Percentiles rank a stretch among this genome's conserved stretches.
Evolutionary conservation across 805 yeast species (phyloP).

Genomic region (Wickerhamiella domercqiae): DNA sequence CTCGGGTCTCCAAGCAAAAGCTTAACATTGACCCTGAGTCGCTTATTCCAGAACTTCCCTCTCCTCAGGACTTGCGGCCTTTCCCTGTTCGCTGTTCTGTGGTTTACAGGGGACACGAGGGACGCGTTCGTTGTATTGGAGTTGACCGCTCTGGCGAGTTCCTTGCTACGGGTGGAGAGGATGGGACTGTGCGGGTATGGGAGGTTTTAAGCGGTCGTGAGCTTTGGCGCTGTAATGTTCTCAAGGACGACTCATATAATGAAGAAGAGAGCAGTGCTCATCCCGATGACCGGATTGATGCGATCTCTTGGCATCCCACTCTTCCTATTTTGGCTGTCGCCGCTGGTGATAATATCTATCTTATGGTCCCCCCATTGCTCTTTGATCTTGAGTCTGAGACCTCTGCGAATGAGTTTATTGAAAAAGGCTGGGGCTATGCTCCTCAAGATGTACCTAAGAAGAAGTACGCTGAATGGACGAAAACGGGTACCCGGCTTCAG

Average conservation of each 20-base stretch:
- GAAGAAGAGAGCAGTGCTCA: constrained; percentile 23
- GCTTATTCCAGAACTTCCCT: constrained; percentile 87
- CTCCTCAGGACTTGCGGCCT: constrained; percentile 91
- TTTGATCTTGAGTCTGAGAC: constrained; percentile 82
- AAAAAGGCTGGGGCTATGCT: constrained; percentile 83
- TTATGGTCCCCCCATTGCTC: constrained; percentile 69
- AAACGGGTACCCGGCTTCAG: constrained; percentile 51
- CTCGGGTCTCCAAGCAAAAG: constrained; percentile 83
- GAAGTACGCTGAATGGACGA: constrained; percentile 54
- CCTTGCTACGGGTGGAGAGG: constrained; percentile 97
- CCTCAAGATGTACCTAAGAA: constrained; percentile 24
- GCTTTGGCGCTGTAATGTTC: constrained; percentile 39
- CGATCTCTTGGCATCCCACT: constrained; percentile 81
- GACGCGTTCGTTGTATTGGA: constrained; percentile 64
- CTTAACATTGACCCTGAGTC: constrained; percentile 92
- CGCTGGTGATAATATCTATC: constrained; percentile 64
- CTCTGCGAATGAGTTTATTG: constrained; percentile 59
- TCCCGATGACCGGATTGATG: constrained; percentile 29
- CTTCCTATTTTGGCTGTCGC: constrained; percentile 56
- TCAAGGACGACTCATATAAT: constrained; percentile 23
- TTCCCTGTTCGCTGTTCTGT: constrained; percentile 90
- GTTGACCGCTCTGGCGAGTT: constrained; percentile 84
- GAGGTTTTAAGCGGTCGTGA: constrained; percentile 92
- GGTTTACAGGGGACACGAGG: constrained; percentile 66
- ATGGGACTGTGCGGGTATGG: constrained; percentile 93